These are phyloP conservation scores for Pezicula neosporulosa DNA, from an alignment of 2,329 filamentous ascomycete genomes.

Conservation along the genomic window DNA sequence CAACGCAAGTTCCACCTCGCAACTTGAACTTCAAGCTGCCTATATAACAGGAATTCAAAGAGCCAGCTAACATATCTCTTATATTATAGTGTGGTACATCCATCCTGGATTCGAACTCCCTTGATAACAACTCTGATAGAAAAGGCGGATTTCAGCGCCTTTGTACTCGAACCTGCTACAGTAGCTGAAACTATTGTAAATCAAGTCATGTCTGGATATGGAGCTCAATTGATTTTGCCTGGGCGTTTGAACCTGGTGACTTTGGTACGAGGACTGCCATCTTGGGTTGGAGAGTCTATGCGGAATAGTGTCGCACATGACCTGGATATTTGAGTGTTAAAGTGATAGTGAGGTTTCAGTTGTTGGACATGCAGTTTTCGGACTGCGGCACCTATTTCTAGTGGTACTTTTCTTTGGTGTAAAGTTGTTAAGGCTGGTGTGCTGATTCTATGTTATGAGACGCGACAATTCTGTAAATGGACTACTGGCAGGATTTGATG, in stretches of 20 bases:
- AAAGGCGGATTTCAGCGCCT: slow-evolving; percentile 2
- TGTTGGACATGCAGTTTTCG: too few relatives aligned
- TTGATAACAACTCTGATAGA: not conserved
- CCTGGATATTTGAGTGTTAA: too few relatives aligned
- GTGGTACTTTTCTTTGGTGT: too few relatives aligned
- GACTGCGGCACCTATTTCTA: too few relatives aligned
- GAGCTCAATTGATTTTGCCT: slow-evolving; percentile 7
- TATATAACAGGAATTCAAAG: too few relatives aligned
- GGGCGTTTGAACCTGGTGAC: not conserved
- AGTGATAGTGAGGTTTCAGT: too few relatives aligned
- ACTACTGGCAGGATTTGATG: too few relatives aligned
- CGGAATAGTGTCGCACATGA: not conserved
- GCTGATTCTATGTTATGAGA: too few relatives aligned
- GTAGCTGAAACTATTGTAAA: slow-evolving; percentile 5
- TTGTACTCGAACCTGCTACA: slow-evolving; percentile 7
- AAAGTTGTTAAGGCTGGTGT: too few relatives aligned
- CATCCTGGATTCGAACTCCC: slow-evolving; percentile 6
- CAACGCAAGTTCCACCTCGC: slow-evolving; percentile 21
- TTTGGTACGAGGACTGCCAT: not conserved
- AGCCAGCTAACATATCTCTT: not conserved
- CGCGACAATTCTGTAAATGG: too few relatives aligned
- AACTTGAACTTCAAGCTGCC: too few relatives aligned
- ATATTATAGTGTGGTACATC: slow-evolving; percentile 3
- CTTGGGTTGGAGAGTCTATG: not conserved
- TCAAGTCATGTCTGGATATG: slow-evolving; percentile 5